phyloP scores from a whole-genome alignment of 176 grass and related monocot genomes.

The Oryza glumipatula region DNA sequence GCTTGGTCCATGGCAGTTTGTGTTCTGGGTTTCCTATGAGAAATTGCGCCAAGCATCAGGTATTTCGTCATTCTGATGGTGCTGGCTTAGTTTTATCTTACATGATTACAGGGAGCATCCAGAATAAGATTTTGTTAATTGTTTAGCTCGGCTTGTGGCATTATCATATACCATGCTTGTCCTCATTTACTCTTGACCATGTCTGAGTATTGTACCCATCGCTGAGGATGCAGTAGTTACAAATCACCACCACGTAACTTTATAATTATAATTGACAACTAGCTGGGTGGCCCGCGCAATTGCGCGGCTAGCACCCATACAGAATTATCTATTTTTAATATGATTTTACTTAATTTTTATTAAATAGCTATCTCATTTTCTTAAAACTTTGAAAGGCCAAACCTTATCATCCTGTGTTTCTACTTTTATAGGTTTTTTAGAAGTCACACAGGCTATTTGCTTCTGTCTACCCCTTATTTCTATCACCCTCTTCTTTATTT shows the following conservation, averaged over 20 bases:
- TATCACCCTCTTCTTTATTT: too few relatives aligned
- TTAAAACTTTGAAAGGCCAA: too few relatives aligned
- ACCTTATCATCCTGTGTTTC: too few relatives aligned
- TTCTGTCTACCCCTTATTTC: too few relatives aligned
- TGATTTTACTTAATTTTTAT: too few relatives aligned
- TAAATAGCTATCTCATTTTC: too few relatives aligned
- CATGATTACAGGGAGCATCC: not conserved
- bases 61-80: slow-evolving; percentile 76
- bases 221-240: not conserved
- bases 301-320: too few relatives aligned
- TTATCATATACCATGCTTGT: not conserved
- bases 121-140: not conserved
- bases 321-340: too few relatives aligned
- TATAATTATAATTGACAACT: not conserved
- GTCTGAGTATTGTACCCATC: not conserved
- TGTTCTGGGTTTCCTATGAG: slow-evolving; percentile 92
- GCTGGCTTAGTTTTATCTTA: not conserved
- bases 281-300: too few relatives aligned
- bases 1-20: slow-evolving; percentile 91
- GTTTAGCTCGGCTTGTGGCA: not conserved
- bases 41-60: slow-evolving; percentile 63
- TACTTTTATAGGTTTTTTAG: too few relatives aligned
- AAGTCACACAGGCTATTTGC: too few relatives aligned
- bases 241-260: not conserved
- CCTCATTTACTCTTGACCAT: not conserved